Evolutionary conservation across 768 basidiomycete species (phyloP), one percentile per base, ranked within the genome.

Genomic region (Mycena maculata): DNA sequence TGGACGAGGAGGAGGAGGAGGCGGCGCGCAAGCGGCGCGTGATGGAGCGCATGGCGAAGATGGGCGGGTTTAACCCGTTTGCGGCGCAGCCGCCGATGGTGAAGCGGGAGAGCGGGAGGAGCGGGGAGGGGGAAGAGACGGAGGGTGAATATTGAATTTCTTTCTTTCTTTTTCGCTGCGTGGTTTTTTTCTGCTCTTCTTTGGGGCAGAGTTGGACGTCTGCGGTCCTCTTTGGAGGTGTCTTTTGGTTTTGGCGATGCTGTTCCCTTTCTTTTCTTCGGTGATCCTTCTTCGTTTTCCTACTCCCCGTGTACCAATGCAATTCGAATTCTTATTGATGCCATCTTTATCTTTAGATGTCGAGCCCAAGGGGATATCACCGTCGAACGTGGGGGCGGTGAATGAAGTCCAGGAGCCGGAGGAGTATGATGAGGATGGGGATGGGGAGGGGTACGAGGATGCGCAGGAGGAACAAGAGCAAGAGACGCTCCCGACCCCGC

Each of bases 41-140:
- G 23, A 86, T 90, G 25, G 90, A 88, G 65, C 81, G 78, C 23
- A 73, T 88, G 39, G 82, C 84, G 15, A 82, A 85, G 74, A 83
- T 82, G 71, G 88, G 86, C 16, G 85, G 86, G 69, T 78, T 84
- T 79, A 82, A 90, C 70, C 87, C 90, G 3, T 83, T 90, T 58
- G 78, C 81, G 10, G 77, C 80, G 16, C 81, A 74, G 30, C 77
- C 80, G 27, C 74, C 71, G 6, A 74, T 71, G 16, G 76, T 53
- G 22, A 23, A 71, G 54, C 55, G 65, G 38, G 71, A 68, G 25
- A 69, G 45, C 56, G 41, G 30, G 45, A 11, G 54, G 33, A 36
- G 55, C 39, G 45, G 11, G 54, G 33, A 36, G 55, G 70, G 53
- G 30, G 44, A 54, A 39, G 54, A 71, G 31, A 52, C 7, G 41